Evolutionary conservation across 257 asterid genomes (phyloP).

Genomic region (Misopates orontium): DNA sequence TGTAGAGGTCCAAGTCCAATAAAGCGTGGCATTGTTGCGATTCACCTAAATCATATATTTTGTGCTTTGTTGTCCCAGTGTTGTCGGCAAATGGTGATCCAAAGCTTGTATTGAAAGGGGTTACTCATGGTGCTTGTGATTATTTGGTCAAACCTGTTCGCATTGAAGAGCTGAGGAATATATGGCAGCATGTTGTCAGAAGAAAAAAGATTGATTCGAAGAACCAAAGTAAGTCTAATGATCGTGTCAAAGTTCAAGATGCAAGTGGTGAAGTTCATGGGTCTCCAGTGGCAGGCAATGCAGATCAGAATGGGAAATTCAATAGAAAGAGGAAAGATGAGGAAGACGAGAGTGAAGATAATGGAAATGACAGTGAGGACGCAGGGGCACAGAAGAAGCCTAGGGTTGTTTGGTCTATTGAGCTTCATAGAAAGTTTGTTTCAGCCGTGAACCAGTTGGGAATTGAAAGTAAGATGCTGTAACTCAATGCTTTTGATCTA

Average conservation of each 20-base stretch:
- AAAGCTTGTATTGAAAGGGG: slow-evolving; percentile 77
- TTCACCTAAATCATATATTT: no score
- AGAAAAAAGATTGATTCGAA: slow-evolving; percentile 51
- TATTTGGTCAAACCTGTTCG: slow-evolving; percentile 87
- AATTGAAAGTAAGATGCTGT: slow-evolving; percentile 51
- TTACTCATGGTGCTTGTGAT: slow-evolving; percentile 87
- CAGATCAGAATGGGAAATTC: slow-evolving; percentile 51
- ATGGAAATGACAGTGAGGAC: slow-evolving; percentile 55
- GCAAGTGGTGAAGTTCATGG: slow-evolving; percentile 19
- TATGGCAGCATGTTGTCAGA: slow-evolving; percentile 91
- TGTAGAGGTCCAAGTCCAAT: no score
- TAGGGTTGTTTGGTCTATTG: slow-evolving; percentile 67
- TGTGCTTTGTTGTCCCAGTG: slow-evolving; percentile 50
- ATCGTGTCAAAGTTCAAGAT: slow-evolving; percentile 35
- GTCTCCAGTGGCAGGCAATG: slow-evolving; percentile 36
- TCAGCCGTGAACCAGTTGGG: slow-evolving; percentile 63
- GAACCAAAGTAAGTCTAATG: slow-evolving; percentile 32
- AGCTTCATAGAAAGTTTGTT: slow-evolving; percentile 65
- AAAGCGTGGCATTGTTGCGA: no score
- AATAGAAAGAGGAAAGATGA: slow-evolving; percentile 59
- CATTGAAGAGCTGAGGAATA: slow-evolving; percentile 69
- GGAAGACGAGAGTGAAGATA: slow-evolving; percentile 45
- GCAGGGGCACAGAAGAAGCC: slow-evolving; percentile 58
- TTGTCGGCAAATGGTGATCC: slow-evolving; percentile 74
- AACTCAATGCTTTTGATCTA: neutral